Evolutionary conservation across 768 basidiomycete species (phyloP), one percentile per base, ranked within the genome.

Genomic region (Pisolithus marmoratus): DNA sequence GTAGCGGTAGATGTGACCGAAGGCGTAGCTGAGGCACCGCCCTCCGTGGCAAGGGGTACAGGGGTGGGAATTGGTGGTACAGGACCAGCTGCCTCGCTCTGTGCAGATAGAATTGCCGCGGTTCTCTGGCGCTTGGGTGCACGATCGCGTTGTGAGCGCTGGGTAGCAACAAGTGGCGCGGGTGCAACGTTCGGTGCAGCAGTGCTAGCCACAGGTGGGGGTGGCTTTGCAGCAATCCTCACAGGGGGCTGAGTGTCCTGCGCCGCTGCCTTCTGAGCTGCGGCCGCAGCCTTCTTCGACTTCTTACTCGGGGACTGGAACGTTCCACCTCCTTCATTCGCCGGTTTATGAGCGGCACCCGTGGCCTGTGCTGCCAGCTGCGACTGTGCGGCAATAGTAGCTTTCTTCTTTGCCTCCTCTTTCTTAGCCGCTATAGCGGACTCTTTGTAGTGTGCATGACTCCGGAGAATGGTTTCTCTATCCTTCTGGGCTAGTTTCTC

Each of bases 361-460:
- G 50, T 20, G 17, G 43, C 43, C 14, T 44, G 27, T 5, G 27
- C 9, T 27, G 27, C 27, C 9, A 9, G 7, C 27, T 29, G 43
- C 43, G 43, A 11, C 26, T 42, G 41, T 9, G 20, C 41, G 8
- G 26, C 44, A 0, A 54, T 50, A 1, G 47, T 58, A 2, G 60
- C 61, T 54, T 70, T 71, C 63, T 72, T 71, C 62, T 70, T 74
- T 4, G 52, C 61, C 2, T 74, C 75, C 20, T 72, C 72, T 52
- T 73, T 74, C 63, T 69, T 68, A 8, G 67, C 61, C 23, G 63
- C 40, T 11, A 62, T 63, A 6, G 63, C 57, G 46, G 67, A 65
- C 36, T 82, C 82, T 62, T 83, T 84, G 70, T 86, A 85, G 62
- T 87, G 87, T 0, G 81, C 78, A 37, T 90, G 86, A 51, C 82